Percentiles rank a stretch among this genome's conserved stretches.
phyloP scores from a whole-genome alignment of 2,329 filamentous ascomycete species.

The Aspergillus persii region DNA sequence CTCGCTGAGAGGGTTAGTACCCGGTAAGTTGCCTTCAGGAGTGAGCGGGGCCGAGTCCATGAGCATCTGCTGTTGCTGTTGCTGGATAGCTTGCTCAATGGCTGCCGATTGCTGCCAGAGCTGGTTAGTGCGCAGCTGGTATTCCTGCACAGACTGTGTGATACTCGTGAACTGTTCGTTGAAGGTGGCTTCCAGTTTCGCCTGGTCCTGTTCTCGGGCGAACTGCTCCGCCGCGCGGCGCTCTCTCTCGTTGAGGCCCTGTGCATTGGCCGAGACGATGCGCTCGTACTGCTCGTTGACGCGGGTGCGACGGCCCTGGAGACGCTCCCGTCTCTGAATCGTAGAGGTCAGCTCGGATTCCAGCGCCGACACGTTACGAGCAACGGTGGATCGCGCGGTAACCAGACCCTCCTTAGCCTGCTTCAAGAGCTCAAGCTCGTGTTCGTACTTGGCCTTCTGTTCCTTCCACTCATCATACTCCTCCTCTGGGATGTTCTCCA shows the following conservation, averaged over 20 bases:
- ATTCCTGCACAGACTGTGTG: slow-evolving; percentile 43
- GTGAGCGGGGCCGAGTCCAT: slow-evolving; percentile 49
- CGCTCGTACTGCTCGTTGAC: slow-evolving; percentile 62
- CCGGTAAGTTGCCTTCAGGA: slow-evolving; percentile 60
- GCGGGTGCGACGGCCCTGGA: slow-evolving; percentile 56
- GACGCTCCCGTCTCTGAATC: slow-evolving; percentile 59
- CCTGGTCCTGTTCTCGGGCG: slow-evolving; percentile 46
- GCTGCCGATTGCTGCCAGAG: slow-evolving; percentile 44
- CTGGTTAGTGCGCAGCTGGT: slow-evolving; percentile 42
- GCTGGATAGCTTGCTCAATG: slow-evolving; percentile 45
- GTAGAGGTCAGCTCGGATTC: slow-evolving; percentile 53
- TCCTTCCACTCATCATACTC: slow-evolving; percentile 53
- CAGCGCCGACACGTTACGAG: slow-evolving; percentile 52
- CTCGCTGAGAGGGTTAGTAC: slow-evolving; percentile 46
- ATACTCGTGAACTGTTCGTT: slow-evolving; percentile 45
- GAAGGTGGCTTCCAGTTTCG: slow-evolving; percentile 42
- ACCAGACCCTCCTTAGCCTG: slow-evolving; percentile 52
- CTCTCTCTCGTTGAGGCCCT: slow-evolving; percentile 56
- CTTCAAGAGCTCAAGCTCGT: slow-evolving; percentile 52
- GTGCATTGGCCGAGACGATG: slow-evolving; percentile 57
- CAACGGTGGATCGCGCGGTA: slow-evolving; percentile 49
- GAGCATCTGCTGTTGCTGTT: slow-evolving; percentile 46
- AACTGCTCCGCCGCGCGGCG: slow-evolving; percentile 48
- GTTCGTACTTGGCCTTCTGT: slow-evolving; percentile 56
- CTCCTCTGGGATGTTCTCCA: slow-evolving; percentile 58